Evolutionary conservation across 257 asterid genomes (phyloP).

Genomic region (Solanum piurae): DNA sequence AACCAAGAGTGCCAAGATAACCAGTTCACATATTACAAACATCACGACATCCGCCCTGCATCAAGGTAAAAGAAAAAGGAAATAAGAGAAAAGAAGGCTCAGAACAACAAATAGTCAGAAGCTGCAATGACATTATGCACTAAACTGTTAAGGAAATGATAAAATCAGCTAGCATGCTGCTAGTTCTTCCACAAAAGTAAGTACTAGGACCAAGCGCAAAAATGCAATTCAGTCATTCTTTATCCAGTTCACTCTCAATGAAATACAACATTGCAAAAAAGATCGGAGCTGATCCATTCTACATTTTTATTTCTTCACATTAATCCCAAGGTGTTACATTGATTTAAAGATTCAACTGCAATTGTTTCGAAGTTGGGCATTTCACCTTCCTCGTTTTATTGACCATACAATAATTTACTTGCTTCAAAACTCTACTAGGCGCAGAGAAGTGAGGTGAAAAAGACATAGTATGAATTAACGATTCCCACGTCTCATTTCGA

Average conservation of each 20-base stretch:
- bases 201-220: not conserved
- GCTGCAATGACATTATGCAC: not conserved
- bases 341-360: not conserved
- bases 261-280: not conserved
- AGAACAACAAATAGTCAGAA: not conserved
- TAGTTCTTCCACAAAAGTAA: not conserved
- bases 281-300: not conserved
- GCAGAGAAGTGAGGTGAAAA: not conserved
- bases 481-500: not conserved
- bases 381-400: not conserved
- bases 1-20: slow-evolving; percentile 60
- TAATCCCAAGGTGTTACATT: not conserved
- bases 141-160: not conserved
- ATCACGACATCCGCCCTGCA: slow-evolving; percentile 82
- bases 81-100: not conserved
- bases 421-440: not conserved
- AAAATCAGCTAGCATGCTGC: not conserved
- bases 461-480: not conserved
- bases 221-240: not conserved
- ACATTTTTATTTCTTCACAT: not conserved
- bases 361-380: not conserved
- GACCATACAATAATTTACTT: not conserved
- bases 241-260: not conserved
- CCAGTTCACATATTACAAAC: slow-evolving; percentile 83
- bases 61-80: not conserved